Percentiles rank a stretch among this genome's conserved stretches.
Conservation (phyloP, 2,329 filamentous ascomycete genomes). For the Aurifilum marmelostoma region DNA sequence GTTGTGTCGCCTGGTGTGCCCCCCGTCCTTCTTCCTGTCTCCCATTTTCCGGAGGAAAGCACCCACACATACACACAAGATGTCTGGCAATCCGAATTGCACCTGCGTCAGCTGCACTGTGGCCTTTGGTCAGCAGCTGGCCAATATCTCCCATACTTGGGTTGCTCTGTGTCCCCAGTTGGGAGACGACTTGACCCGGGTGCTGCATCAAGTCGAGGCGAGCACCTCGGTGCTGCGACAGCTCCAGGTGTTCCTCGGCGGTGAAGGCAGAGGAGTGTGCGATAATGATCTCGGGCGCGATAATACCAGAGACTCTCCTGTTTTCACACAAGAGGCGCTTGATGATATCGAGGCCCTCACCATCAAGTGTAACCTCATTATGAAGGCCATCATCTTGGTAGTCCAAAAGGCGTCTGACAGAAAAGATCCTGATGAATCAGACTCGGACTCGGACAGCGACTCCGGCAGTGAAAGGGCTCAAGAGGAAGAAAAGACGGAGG, state of each 20-base stretch:
- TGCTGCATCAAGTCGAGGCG: neutral
- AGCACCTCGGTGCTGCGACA: constrained; percentile 11
- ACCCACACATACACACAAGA: neutral
- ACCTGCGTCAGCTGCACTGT: constrained; percentile 15
- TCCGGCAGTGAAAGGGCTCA: neutral
- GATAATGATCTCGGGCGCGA: neutral
- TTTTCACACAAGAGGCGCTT: constrained; percentile 8
- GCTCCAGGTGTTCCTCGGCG: constrained; percentile 11
- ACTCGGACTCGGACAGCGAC: neutral
- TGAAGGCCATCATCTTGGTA: constrained; percentile 21
- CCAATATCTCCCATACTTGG: constrained; percentile 10
- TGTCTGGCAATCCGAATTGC: neutral
- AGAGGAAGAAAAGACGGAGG: constrained; percentile 10
- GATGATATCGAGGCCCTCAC: constrained; percentile 12
- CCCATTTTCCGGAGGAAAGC: too few species aligned
- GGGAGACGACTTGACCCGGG: neutral
- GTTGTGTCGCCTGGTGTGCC: neutral
- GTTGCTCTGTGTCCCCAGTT: neutral
- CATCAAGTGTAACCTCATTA: constrained; percentile 21
- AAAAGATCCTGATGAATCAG: neutral
- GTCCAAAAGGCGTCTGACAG: constrained; percentile 1
- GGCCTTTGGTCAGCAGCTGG: constrained; percentile 25
- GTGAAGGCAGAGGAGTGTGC: too few species aligned
- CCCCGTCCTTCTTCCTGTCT: neutral
- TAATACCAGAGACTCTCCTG: neutral